Evolutionary conservation across 352 stramenopile genomes (phyloP).

Genomic region (Blastocystis sp.): DNA sequence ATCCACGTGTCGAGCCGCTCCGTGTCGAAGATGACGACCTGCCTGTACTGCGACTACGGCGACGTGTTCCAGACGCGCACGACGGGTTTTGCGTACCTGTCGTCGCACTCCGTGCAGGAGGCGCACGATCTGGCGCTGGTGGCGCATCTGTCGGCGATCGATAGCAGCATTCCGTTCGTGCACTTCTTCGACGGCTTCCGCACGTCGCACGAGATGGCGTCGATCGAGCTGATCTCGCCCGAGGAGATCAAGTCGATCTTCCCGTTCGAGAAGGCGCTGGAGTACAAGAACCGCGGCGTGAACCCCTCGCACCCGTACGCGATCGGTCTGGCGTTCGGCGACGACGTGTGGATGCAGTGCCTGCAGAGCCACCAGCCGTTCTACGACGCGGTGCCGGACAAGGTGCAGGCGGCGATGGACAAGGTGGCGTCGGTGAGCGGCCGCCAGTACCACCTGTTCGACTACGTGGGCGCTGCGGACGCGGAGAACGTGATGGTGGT

Average conservation of each 20-base stretch:
- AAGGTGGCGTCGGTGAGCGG: constrained; percentile 78
- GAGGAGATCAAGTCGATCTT: constrained; percentile 74
- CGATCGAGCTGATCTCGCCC: constrained; percentile 75
- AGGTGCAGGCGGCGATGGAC: constrained; percentile 79
- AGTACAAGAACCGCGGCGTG: constrained; percentile 71
- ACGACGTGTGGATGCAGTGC: constrained; percentile 67
- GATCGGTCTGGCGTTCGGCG: constrained; percentile 38
- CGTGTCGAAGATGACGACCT: constrained; percentile 74
- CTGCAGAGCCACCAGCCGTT: constrained; percentile 29
- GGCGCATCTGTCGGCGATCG: constrained; percentile 76
- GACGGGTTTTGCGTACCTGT: constrained; percentile 77
- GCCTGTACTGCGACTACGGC: constrained; percentile 80
- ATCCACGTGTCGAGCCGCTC: constrained; percentile 83
- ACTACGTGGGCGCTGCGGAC: constrained; percentile 77
- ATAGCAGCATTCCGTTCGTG: constrained; percentile 76
- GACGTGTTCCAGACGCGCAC: constrained; percentile 80
- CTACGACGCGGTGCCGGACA: constrained; percentile 73
- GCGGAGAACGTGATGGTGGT: constrained; percentile 78
- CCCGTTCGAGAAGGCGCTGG: constrained; percentile 67
- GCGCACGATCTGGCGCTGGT: constrained; percentile 79
- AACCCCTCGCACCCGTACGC: constrained; percentile 42
- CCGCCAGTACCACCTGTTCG: constrained; percentile 79
- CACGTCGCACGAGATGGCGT: constrained; percentile 75
- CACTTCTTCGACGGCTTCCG: constrained; percentile 80
- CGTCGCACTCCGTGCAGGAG: constrained; percentile 77